Evolutionary conservation across 257 asterid species (phyloP).

Genomic region (Catharanthus roseus): DNA sequence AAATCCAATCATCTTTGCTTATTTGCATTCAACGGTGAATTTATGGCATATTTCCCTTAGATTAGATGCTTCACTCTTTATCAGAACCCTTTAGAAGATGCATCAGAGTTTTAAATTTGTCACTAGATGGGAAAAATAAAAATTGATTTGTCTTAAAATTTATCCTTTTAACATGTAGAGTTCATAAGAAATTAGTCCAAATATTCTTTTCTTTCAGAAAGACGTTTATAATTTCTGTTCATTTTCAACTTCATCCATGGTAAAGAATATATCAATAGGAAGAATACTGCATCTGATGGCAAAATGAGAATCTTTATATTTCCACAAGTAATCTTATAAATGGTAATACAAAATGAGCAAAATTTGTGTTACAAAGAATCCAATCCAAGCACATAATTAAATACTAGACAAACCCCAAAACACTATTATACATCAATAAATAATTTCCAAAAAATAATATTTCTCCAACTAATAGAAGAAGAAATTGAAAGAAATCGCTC

Average conservation of each 20-base stretch:
- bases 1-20: too few species aligned
- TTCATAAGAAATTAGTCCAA: too few species aligned
- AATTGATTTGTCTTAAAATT: too few species aligned
- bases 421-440: background rate
- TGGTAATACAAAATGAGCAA: background rate
- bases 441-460: background rate
- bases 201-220: too few species aligned
- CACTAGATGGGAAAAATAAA: too few species aligned
- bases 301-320: background rate
- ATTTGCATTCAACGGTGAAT: too few species aligned
- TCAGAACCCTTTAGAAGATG: background rate
- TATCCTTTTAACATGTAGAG: too few species aligned
- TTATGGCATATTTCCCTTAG: background rate
- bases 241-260: too few species aligned
- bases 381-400: constrained; percentile 6
- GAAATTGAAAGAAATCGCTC: constrained; percentile 26
- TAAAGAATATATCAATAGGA: too few species aligned
- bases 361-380: constrained; percentile 5
- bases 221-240: too few species aligned
- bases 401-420: background rate
- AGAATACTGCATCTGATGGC: too few species aligned
- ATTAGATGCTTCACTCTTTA: background rate
- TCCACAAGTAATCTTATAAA: background rate
- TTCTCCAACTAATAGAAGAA: constrained; percentile 16
- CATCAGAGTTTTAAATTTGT: background rate